These are phyloP conservation scores for Clitopilus passeckerianus DNA, from an alignment of 768 basidiomycete genomes.

Conservation along the genomic window DNA sequence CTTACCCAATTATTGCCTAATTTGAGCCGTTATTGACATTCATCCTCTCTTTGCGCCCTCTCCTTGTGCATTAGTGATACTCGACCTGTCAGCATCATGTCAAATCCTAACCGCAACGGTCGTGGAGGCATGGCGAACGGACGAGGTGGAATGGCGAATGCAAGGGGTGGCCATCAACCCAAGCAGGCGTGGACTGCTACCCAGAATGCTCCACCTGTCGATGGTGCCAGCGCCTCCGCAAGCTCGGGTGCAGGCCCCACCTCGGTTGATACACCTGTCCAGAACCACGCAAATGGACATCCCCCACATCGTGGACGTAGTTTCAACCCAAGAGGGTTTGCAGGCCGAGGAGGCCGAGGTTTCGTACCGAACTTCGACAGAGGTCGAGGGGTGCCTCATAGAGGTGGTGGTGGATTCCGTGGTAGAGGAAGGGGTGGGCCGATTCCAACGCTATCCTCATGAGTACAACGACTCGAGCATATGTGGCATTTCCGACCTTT, in stretches of 20 bases:
- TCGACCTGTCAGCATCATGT: slow-evolving; percentile 63
- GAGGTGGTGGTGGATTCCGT: slow-evolving; percentile 30
- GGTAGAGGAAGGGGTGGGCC: slow-evolving; percentile 30
- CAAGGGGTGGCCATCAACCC: background rate
- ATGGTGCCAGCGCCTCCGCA: slow-evolving; percentile 3
- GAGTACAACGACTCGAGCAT: background rate
- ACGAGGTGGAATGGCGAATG: slow-evolving; percentile 22
- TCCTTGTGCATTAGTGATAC: slow-evolving; percentile 11
- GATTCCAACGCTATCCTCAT: slow-evolving; percentile 9
- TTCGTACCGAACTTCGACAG: slow-evolving; percentile 18
- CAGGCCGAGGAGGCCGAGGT: slow-evolving; percentile 21
- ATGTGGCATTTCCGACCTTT: background rate
- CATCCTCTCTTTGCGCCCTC: slow-evolving; percentile 2
- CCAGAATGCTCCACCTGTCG: background rate
- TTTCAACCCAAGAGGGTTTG: slow-evolving; percentile 8
- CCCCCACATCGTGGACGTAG: background rate
- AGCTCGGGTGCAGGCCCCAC: slow-evolving; percentile 12
- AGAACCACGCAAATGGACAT: background rate
- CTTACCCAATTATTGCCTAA: slow-evolving; percentile 5
- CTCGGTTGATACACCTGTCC: background rate
- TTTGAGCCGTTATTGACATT: background rate
- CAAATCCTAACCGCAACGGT: slow-evolving; percentile 64
- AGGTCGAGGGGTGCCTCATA: slow-evolving; percentile 23
- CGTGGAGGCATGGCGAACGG: slow-evolving; percentile 27
- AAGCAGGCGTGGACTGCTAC: slow-evolving; percentile 4